These are phyloP conservation scores for Trichophyton simii DNA, from an alignment of 2,329 filamentous ascomycete genomes.

Conservation along the genomic window DNA sequence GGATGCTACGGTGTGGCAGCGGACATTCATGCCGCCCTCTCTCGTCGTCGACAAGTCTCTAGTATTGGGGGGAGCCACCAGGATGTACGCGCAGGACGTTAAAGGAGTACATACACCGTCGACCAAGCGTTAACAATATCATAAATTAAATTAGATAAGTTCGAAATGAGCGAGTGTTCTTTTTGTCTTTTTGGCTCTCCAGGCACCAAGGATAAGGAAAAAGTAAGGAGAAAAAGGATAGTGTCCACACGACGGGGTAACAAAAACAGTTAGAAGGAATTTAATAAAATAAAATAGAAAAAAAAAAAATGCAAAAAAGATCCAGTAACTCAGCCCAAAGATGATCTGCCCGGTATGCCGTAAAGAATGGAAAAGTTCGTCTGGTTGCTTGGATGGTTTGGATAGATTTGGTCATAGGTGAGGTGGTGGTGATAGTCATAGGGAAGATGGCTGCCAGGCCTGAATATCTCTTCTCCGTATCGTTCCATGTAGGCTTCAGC, in stretches of 20 bases:
- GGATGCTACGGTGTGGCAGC: neutral
- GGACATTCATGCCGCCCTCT: neutral
- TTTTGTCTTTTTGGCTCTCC: neutral
- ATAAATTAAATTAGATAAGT: neutral
- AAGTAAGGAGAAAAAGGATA: neutral
- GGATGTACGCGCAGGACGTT: neutral
- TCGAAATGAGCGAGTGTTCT: neutral
- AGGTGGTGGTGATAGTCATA: neutral
- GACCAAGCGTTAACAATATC: neutral
- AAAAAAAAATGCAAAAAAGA: neutral
- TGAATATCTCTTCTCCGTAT: conserved; percentile 7
- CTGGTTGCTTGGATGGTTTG: neutral
- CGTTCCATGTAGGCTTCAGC: conserved; percentile 3
- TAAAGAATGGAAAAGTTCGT: neutral
- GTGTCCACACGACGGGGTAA: neutral
- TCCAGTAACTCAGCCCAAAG: neutral
- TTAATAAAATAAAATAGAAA: too few species aligned
- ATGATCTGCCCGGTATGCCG: neutral
- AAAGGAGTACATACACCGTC: neutral
- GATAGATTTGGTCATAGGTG: neutral
- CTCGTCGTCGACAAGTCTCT: neutral
- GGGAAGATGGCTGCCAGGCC: neutral
- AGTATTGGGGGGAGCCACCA: neutral
- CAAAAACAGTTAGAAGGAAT: neutral
- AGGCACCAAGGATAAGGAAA: neutral